Evolutionary conservation across 2,329 filamentous ascomycete species (phyloP).

Genomic region (Stachybotrys elegans): DNA sequence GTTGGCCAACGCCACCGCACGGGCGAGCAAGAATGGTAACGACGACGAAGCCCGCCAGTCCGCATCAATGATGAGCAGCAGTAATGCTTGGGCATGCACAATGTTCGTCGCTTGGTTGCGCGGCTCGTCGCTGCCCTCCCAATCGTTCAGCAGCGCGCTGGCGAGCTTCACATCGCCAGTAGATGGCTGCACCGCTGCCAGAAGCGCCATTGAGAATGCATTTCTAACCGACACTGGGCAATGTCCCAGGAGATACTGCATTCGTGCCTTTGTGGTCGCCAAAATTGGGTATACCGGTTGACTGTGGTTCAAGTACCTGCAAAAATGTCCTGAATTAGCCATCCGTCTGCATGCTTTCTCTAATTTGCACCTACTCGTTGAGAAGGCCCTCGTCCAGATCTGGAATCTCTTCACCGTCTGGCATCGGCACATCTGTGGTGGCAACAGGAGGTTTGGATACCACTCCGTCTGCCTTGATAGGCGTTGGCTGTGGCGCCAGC

Average conservation of each 20-base stretch:
- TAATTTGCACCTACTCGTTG: slow-evolving; percentile 33
- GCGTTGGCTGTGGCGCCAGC: slow-evolving; percentile 40
- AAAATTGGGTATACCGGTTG: slow-evolving; percentile 65
- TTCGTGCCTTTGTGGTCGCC: slow-evolving; percentile 48
- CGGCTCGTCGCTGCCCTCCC: slow-evolving; percentile 39
- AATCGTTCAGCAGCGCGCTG: slow-evolving; percentile 44
- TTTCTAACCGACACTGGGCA: slow-evolving; percentile 53
- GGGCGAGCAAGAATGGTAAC: slow-evolving; percentile 49
- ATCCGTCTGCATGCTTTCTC: background rate
- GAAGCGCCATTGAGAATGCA: slow-evolving; percentile 60
- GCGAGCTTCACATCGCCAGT: slow-evolving; percentile 39
- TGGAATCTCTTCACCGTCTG: background rate
- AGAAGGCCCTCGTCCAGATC: slow-evolving; percentile 36
- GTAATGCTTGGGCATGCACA: slow-evolving; percentile 61
- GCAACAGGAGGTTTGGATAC: slow-evolving; percentile 27
- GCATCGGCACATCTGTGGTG: slow-evolving; percentile 25
- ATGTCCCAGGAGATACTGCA: slow-evolving; percentile 51
- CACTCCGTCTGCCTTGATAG: slow-evolving; percentile 31
- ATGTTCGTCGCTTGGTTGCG: slow-evolving; percentile 38
- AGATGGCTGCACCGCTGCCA: slow-evolving; percentile 42
- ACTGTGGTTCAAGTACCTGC: slow-evolving; percentile 58
- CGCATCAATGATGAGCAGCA: slow-evolving; percentile 62
- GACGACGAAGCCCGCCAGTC: slow-evolving; percentile 48
- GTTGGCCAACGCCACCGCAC: slow-evolving; percentile 62
- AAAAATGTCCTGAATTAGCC: background rate